Percentiles rank a stretch among this genome's conserved stretches.
Conservation (phyloP, 371 early-diverging fungal genomes). For the Vairimorpha necatrix region DNA sequence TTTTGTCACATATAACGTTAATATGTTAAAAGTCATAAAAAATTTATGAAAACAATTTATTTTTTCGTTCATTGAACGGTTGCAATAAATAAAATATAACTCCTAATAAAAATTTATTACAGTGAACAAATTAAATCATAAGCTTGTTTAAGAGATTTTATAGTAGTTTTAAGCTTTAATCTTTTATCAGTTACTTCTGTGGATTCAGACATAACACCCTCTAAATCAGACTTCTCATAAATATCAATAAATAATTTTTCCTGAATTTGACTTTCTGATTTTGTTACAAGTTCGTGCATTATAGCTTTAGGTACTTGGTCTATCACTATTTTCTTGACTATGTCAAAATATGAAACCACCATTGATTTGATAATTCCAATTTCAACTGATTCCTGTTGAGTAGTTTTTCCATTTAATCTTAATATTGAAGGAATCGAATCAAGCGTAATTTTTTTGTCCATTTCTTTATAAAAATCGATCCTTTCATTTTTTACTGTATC, state of each 20-base stretch:
- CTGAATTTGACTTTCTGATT: constrained; percentile 83
- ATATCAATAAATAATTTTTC: constrained; percentile 83
- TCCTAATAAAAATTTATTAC: constrained; percentile 4
- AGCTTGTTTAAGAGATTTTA: constrained; percentile 71
- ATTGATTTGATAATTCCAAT: constrained; percentile 92
- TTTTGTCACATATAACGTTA: background rate
- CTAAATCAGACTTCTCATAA: constrained; percentile 80
- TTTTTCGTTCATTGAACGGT: too few species aligned
- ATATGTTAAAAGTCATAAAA: too few species aligned
- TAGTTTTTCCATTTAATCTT: constrained; percentile 81
- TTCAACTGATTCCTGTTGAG: constrained; percentile 87
- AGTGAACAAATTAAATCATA: constrained; percentile 19
- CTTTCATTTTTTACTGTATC: constrained; percentile 12
- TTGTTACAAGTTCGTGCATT: constrained; percentile 84
- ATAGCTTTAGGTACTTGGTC: constrained; percentile 97
- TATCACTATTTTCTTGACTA: constrained; percentile 87
- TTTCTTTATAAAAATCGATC: constrained; percentile 37
- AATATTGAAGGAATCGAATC: constrained; percentile 76
- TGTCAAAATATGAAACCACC: constrained; percentile 85
- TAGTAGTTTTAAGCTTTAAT: constrained; percentile 62
- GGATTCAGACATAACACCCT: constrained; percentile 83
- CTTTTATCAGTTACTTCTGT: constrained; percentile 79
- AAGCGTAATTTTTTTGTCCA: constrained; percentile 38
- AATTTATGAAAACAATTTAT: too few species aligned
- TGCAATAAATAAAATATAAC: too few species aligned